Conservation (phyloP, 1,139 yeast species). For the Protomyces lactucae-debilis region DNA sequence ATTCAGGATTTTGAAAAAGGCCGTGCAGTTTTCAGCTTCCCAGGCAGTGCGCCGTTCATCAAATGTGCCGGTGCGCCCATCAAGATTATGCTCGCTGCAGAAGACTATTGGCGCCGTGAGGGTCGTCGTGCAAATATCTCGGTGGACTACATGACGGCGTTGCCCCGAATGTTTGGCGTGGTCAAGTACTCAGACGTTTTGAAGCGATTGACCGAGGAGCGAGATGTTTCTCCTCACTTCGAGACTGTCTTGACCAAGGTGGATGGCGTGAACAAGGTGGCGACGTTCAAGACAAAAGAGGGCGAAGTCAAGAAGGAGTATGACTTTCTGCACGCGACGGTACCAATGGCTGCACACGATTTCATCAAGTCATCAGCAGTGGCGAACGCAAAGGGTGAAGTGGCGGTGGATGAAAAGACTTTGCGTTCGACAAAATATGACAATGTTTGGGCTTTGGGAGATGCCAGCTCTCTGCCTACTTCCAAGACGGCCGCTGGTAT, state of each 20-base stretch:
- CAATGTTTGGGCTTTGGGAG: slow-evolving; percentile 29
- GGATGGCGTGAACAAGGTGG: slow-evolving; percentile 19
- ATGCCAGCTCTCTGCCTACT: slow-evolving; percentile 27
- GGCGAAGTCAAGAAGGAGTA: slow-evolving; percentile 16
- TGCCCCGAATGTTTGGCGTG: slow-evolving; percentile 28
- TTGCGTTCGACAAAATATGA: slow-evolving; percentile 25
- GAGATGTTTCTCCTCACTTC: slow-evolving; percentile 21
- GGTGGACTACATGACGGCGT: slow-evolving; percentile 25
- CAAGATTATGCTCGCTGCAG: slow-evolving; percentile 29
- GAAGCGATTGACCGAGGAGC: slow-evolving; percentile 7
- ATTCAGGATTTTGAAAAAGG: slow-evolving; percentile 18
- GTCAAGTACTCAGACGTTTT: slow-evolving; percentile 27
- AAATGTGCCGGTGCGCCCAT: slow-evolving; percentile 31
- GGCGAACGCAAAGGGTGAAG: slow-evolving; percentile 25
- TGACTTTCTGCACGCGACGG: slow-evolving; percentile 28
- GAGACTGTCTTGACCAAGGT: slow-evolving; percentile 25
- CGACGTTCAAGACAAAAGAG: slow-evolving; percentile 21
- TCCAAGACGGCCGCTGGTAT: slow-evolving; percentile 29
- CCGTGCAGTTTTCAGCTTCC: slow-evolving; percentile 26
- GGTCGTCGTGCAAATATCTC: slow-evolving; percentile 22
- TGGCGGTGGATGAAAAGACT: slow-evolving; percentile 27
- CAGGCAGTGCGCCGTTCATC: slow-evolving; percentile 21
- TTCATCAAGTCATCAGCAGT: slow-evolving; percentile 22
- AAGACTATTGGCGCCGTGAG: slow-evolving; percentile 26
- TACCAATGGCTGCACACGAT: slow-evolving; percentile 28